Conservation (phyloP, 1,139 yeast genomes). For the Insectozyma bohioensis region DNA sequence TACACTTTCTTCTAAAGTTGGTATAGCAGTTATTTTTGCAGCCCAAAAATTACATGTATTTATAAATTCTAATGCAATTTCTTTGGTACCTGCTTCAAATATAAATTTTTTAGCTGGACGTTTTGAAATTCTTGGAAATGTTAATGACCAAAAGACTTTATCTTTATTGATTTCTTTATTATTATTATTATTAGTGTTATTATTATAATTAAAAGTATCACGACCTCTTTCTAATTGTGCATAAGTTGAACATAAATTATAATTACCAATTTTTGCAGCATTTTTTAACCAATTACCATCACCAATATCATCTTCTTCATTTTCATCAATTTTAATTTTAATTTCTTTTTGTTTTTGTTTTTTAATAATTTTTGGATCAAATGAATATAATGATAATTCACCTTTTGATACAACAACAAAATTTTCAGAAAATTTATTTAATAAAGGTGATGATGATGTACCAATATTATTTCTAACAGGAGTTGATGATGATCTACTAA, state of each 20-base stretch:
- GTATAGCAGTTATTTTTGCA: conserved; percentile 77
- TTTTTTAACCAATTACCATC: conserved; percentile 69
- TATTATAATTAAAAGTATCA: no score
- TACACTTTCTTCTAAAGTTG: conserved; percentile 59
- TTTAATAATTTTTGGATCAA: conserved; percentile 47
- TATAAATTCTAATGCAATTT: conserved; percentile 69
- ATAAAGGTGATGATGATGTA: conserved; percentile 10
- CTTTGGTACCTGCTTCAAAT: conserved; percentile 63
- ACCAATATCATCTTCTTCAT: conserved; percentile 38
- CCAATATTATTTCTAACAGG: conserved; percentile 3
- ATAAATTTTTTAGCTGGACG: conserved; percentile 38
- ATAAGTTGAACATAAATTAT: conserved; percentile 49
- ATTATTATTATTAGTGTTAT: no score
- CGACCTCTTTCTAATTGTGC: conserved; percentile 42
- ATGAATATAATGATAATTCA: conserved; percentile 52
- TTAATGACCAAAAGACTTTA: conserved; percentile 34
- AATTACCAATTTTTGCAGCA: conserved; percentile 49
- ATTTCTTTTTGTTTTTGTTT: conserved; percentile 33
- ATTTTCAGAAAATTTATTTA: conserved; percentile 43
- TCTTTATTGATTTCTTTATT: conserved; percentile 17
- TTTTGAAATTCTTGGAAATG: conserved; percentile 39
- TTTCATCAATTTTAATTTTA: conserved; percentile 19
- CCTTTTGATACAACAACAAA: conserved; percentile 62
- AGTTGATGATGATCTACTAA: conserved; percentile 15
- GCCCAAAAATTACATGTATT: conserved; percentile 91